phyloP scores from a whole-genome alignment of 2,329 filamentous ascomycete genomes.

The Trichoderma arundinaceum region DNA sequence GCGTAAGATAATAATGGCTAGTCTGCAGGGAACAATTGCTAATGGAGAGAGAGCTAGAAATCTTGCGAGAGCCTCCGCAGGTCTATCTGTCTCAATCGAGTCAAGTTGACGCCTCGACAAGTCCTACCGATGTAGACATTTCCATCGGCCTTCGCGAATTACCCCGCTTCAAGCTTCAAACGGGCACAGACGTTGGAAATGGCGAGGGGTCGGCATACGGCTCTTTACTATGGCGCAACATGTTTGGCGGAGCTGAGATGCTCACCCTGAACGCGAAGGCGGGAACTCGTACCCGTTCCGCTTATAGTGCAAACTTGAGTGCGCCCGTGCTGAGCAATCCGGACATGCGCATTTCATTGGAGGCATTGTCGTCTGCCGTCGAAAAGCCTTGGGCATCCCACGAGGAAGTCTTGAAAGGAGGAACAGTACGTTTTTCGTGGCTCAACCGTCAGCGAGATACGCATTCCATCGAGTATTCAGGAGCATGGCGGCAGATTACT shows the following conservation, averaged over 20 bases:
- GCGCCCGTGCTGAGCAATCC: conserved; percentile 85
- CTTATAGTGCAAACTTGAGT: conserved; percentile 86
- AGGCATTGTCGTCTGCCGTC: conserved; percentile 81
- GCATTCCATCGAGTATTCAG: conserved; percentile 81
- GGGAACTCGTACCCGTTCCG: conserved; percentile 87
- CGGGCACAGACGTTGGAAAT: conserved; percentile 92
- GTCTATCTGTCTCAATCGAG: conserved; percentile 81
- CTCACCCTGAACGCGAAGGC: conserved; percentile 85
- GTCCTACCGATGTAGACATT: conserved; percentile 79
- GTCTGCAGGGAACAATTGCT: conserved; percentile 36
- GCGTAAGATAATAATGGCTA: conserved; percentile 59
- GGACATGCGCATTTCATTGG: conserved; percentile 76
- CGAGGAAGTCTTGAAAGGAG: conserved; percentile 85
- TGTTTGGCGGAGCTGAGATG: conserved; percentile 92
- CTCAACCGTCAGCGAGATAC: conserved; percentile 65
- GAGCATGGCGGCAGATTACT: conserved; percentile 87
- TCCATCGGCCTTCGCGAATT: conserved; percentile 84
- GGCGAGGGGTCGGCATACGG: conserved; percentile 93
- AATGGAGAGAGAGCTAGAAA: conserved; percentile 60
- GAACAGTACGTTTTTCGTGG: conserved; percentile 78
- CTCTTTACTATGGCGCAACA: conserved; percentile 84
- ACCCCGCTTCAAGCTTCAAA: conserved; percentile 85
- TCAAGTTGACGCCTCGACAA: conserved; percentile 69
- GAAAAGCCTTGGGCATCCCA: conserved; percentile 94
- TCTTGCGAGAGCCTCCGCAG: conserved; percentile 83